Base-by-base conservation (phyloP, 1,284 basidiomycete species). In the Uromyces viciae-fabae region DNA sequence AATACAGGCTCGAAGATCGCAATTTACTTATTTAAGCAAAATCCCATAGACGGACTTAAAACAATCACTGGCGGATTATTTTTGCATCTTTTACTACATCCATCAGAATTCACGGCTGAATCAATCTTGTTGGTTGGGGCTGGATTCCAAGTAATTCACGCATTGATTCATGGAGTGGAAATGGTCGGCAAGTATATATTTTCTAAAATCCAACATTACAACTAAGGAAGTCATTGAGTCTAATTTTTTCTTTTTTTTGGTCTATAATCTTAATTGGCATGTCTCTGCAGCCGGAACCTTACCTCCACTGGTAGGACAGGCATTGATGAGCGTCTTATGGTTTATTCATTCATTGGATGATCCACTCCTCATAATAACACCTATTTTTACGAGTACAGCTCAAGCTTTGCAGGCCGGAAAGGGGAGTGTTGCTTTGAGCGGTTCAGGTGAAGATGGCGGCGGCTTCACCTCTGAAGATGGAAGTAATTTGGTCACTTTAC, bases 301-400 rank as follows among this genome's bases (percentile, higher is more conserved):
- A n/a, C 78, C 78, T 49, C 56, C 78, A 5, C 25, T 49, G 7
- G 60, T 80, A 9, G 78, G 56, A 38, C 62, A 54, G 25, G 68
- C 58, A 52, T 46, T 74, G 14, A 73, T 66, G 71, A 56, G 58
- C 43, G 71, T 62, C 42, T 38, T 81, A 25, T 73, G 71, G 42
- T 81, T 81, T 38, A 46, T 81, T 31, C 78, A 81, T 73, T 58
- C 58, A 25, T 52, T 81, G 19, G 78, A 81, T 46, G 78, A 81
- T 54, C 78, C 78, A 64, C 78, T 81, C 36, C 42, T 81, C n/a
- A 81, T 81, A 31, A n/a, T 81, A 19, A 81, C 78, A 4, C 78
- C 78, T 9, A 81, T 81, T 38, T 74, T 81, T 15, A 81, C 78
- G 2, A 81, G 38, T 60, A 81, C 78, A 36, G 78, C 78, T 15